These are phyloP conservation scores for Trichoderma sp. DNA, from an alignment of 2,329 filamentous ascomycete genomes.

Conservation along the genomic window DNA sequence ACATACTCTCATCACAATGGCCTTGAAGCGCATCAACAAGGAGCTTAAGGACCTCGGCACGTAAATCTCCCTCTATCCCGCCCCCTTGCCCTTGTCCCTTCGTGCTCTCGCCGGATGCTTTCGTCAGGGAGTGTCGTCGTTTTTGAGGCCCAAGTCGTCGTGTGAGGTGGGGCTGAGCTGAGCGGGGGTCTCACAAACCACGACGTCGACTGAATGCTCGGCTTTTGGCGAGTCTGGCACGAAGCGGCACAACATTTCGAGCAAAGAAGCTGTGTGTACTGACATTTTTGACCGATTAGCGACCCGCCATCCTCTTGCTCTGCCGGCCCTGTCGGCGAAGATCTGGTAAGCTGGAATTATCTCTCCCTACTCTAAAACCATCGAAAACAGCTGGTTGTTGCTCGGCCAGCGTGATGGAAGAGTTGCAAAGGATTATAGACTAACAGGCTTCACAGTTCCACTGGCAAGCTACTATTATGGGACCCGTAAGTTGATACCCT, in stretches of 20 bases:
- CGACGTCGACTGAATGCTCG: conserved; percentile 2
- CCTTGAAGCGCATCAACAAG: conserved; percentile 94
- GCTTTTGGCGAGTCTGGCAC: background rate
- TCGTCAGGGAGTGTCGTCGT: conserved; percentile 20
- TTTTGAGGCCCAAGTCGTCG: conserved; percentile 20
- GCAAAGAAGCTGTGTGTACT: conserved; percentile 25
- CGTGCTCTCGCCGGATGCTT: conserved; percentile 28
- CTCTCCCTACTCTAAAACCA: conserved; percentile 26
- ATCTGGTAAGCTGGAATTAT: conserved; percentile 74
- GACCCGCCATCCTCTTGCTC: conserved; percentile 99
- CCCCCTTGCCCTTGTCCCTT: conserved; percentile 17
- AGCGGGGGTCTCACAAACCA: conserved; percentile 28
- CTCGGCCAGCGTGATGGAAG: background rate
- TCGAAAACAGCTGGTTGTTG: background rate
- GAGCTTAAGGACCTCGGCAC: conserved; percentile 87
- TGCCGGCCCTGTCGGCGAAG: conserved; percentile 93
- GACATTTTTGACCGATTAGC: conserved; percentile 51
- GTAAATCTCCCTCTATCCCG: conserved; percentile 50
- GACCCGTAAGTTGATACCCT: conserved; percentile 69
- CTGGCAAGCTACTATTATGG: conserved; percentile 99
- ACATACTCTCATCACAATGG: conserved; percentile 59
- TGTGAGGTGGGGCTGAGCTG: conserved; percentile 23
- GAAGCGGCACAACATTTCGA: background rate
- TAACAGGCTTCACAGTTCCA: conserved; percentile 71
- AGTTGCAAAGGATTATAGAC: conserved; percentile 20